Evolutionary conservation across 305 asterid genomes (phyloP).

Genomic region (Caryopteris hybrid): DNA sequence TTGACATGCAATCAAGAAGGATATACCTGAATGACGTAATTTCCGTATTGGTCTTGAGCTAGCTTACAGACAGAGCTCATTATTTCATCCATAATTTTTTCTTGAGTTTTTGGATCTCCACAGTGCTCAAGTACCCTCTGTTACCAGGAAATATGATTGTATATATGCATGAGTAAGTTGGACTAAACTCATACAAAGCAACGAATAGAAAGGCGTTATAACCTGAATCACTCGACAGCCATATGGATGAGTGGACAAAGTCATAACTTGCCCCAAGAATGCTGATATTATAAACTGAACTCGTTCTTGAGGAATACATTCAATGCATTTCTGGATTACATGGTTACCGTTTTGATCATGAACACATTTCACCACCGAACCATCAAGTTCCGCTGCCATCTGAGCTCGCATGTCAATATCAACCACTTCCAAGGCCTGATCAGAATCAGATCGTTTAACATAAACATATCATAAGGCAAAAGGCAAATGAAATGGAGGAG

Average conservation of each 20-base stretch:
- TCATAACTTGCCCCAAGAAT: slow-evolving; percentile 66
- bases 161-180: not conserved
- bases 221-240: slow-evolving; percentile 98
- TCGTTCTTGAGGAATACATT: slow-evolving; percentile 63
- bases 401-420: slow-evolving; percentile 57
- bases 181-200: slow-evolving; percentile 4
- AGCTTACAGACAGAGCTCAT: slow-evolving; percentile 64
- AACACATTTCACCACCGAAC: slow-evolving; percentile 79
- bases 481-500: no score
- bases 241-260: slow-evolving; percentile 80
- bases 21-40: slow-evolving; percentile 68
- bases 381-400: slow-evolving; percentile 77
- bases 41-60: slow-evolving; percentile 82
- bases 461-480: not conserved
- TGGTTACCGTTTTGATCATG: slow-evolving; percentile 90
- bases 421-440: slow-evolving; percentile 86
- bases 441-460: not conserved
- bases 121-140: slow-evolving; percentile 89
- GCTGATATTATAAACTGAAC: slow-evolving; percentile 64
- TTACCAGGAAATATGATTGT: slow-evolving; percentile 9
- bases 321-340: slow-evolving; percentile 91
- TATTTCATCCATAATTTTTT: slow-evolving; percentile 66
- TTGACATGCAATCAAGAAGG: not conserved
- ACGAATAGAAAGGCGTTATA: not conserved
- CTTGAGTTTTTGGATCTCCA: slow-evolving; percentile 54